Evolutionary conservation across 2,329 filamentous ascomycete genomes (phyloP).

Genomic region (Ophiostoma australiae): DNA sequence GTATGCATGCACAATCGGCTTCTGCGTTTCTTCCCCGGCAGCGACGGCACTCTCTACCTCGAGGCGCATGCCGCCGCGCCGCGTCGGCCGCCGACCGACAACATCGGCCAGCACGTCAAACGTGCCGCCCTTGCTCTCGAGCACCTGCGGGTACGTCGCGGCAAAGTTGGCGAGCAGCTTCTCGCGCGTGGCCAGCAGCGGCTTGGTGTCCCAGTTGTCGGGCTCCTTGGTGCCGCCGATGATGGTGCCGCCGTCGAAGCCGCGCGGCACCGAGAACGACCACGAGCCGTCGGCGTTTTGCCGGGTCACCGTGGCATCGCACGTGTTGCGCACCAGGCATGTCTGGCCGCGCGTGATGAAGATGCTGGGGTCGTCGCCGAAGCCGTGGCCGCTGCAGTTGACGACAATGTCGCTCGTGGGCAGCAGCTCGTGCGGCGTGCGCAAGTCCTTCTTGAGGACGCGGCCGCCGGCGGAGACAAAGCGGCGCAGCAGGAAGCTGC

Average conservation of each 20-base stretch:
- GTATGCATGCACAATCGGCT: slow-evolving; percentile 50
- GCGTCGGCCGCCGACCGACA: slow-evolving; percentile 44
- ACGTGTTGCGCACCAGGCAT: slow-evolving; percentile 40
- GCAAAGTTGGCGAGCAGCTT: slow-evolving; percentile 41
- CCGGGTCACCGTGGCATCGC: slow-evolving; percentile 47
- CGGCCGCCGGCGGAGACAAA: slow-evolving; percentile 39
- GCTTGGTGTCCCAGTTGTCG: slow-evolving; percentile 49
- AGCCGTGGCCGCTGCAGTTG: slow-evolving; percentile 45
- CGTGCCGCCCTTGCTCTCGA: slow-evolving; percentile 25
- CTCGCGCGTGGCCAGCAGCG: slow-evolving; percentile 44
- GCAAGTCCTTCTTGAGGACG: slow-evolving; percentile 36
- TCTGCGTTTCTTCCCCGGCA: neutral
- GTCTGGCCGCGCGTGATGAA: slow-evolving; percentile 47
- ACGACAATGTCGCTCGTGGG: slow-evolving; percentile 36
- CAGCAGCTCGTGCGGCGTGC: slow-evolving; percentile 39
- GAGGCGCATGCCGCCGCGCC: slow-evolving; percentile 47
- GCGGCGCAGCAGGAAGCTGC: slow-evolving; percentile 42
- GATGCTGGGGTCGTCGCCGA: slow-evolving; percentile 36
- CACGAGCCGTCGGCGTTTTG: slow-evolving; percentile 59
- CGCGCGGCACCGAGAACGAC: slow-evolving; percentile 59
- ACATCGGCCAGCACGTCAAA: slow-evolving; percentile 36
- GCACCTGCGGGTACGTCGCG: slow-evolving; percentile 36
- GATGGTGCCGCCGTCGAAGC: slow-evolving; percentile 58
- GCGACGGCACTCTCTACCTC: slow-evolving; percentile 41
- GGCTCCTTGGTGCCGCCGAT: slow-evolving; percentile 63